phyloP scores from a whole-genome alignment of 768 basidiomycete genomes.

The Trametes coccinea region DNA sequence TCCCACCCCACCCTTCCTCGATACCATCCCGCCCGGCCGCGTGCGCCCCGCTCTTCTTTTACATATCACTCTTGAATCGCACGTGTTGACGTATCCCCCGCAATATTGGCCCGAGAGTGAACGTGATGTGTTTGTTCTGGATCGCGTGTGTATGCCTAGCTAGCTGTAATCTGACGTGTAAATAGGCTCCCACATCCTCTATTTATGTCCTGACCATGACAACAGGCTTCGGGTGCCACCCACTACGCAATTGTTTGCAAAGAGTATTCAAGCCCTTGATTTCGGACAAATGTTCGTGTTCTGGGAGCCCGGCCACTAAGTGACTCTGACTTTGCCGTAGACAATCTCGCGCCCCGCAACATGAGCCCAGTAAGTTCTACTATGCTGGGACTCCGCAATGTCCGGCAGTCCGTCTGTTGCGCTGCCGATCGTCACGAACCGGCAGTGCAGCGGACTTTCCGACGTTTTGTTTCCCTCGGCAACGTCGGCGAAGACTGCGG shows the following conservation, averaged over 20 bases:
- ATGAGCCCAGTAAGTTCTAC: background rate
- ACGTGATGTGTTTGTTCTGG: constrained; percentile 12
- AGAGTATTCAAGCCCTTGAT: too few relatives aligned
- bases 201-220: constrained; percentile 14
- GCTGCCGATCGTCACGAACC: background rate
- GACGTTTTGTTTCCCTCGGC: background rate
- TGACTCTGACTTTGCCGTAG: background rate
- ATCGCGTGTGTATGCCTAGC: constrained; percentile 25
- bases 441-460: background rate
- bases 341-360: background rate
- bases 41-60: background rate
- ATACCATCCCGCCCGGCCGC: constrained; percentile 11
- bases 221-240: too few relatives aligned
- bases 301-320: background rate
- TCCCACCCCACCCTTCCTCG: background rate
- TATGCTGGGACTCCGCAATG: background rate
- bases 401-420: background rate
- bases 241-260: too few relatives aligned
- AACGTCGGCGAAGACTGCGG: background rate
- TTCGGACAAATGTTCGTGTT: too few relatives aligned
- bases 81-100: background rate
- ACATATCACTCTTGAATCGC: background rate
- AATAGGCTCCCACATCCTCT: constrained; percentile 17
- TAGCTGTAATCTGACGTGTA: constrained; percentile 24
- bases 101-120: constrained; percentile 13